Base-by-base conservation (phyloP, 306 rosid species). In the Acacia confusa region DNA sequence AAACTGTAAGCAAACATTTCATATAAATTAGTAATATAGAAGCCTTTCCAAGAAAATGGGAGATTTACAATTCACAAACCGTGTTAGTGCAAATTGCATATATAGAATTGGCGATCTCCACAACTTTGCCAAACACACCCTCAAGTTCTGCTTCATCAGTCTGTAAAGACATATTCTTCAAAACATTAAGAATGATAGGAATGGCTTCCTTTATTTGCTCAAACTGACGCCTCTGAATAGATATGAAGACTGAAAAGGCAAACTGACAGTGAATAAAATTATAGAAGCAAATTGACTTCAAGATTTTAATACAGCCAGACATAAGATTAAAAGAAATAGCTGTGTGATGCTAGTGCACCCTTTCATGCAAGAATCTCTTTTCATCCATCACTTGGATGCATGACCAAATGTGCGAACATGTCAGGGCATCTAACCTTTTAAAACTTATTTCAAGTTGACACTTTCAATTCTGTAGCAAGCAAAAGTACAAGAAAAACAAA, bases 181-280 rank as follows among this genome's bases (percentile, higher is more conserved):
- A 80, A 77, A 90, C 94, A 84, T 86, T 85, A 72, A 95, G 91
- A 79, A 92, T 88, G 81, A 92, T 74, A 20, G 97, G 93, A 87
- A 89, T 58, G 34, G 89, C 90, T 60, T 40, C 90, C 85, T 87
- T 93, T 75, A 87, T 85, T 87, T 92, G 98, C 89, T 91, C 92
- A 83, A 84, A 95, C 71, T 89, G 97, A 84, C 85, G 99, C 92
- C 92, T 95, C 83, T 61, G 84, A 83, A 92, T 89, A 85, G 90
- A 90, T 63, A 84, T 58, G 81, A 95, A 60, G 68, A 88, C 99
- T 95, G 94, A 81, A 89, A 86, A 78, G 72, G 75, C 40, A 75
- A 87, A 75, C 71, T 67, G 74, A 65, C 72, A 68, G 79, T 70
- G 58, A 75, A 58, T 7, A 43, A 74, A 75, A 40, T 80, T 32